Evolutionary conservation across 2,329 filamentous ascomycete species (phyloP), one percentile per base, ranked within the genome.

Genomic region (Albophoma yamanashiensis): DNA sequence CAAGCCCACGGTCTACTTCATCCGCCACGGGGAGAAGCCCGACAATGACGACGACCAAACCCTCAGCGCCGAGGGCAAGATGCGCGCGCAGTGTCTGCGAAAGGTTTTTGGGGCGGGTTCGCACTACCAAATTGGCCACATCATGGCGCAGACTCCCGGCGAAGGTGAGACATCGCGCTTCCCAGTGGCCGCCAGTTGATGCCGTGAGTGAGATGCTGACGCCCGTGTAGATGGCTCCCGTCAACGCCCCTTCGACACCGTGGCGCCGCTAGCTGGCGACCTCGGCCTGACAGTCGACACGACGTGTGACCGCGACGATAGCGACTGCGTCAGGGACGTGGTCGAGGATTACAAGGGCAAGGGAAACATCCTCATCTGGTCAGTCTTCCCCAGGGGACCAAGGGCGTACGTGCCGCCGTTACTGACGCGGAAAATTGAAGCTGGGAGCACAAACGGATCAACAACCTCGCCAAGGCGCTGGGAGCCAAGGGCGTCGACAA

Each of bases 21-120:
- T 87, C 67, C 80, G 84, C 22, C 84, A 87, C 64, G 84, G 84
- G 61, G 84, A 87, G 69, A 87, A 87, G 70, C 83, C 84, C 1
- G 69, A 75, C 43, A 75, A 76, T 4, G 71, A 79, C 58, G 75
- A 74, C 20, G 73, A 63, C 20, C 57, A 55, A 43, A 83, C 82
- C 2, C 73, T 87, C 55, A 82, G 70, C 59, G 64, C 75, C 0
- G 66, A 78, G 61, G 84, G 84, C n/a, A 63, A 77, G 59, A 61
- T 83, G 69, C 80, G 84, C 20, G 81, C 84, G 0, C 79, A 87
- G 65, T 86, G 84, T 63, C 71, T 87, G n/a, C 73, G 79, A 14
- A 73, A 64, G 11, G 80, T 87, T 1, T 87, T 87, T 66, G 81
- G 82, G 0, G 67, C 71, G 0, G 67, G 65, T 17, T 84, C 81